Percentiles rank a stretch among this genome's conserved stretches.
Evolutionary conservation across 2,329 filamentous ascomycete genomes (phyloP).

Genomic region (Cladophialophora yegresii): DNA sequence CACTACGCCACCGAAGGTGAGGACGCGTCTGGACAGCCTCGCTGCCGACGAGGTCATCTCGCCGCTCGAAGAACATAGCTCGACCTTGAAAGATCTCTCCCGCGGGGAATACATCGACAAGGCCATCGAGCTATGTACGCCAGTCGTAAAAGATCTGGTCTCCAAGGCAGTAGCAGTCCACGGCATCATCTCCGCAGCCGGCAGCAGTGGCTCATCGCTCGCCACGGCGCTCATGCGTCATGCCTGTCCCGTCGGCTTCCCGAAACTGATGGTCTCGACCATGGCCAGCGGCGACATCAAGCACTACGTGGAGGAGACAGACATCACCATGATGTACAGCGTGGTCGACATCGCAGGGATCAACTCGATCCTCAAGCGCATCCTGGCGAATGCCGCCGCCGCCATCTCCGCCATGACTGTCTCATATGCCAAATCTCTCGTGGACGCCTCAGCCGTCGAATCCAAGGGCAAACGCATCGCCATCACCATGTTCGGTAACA

Average conservation of each 20-base stretch:
- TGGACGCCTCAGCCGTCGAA: slow-evolving; percentile 14
- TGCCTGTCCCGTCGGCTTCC: slow-evolving; percentile 62
- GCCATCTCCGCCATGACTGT: slow-evolving; percentile 62
- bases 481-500: slow-evolving; percentile 75
- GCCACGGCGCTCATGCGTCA: slow-evolving; percentile 63
- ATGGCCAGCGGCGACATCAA: slow-evolving; percentile 67
- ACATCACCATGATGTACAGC: slow-evolving; percentile 70
- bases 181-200: slow-evolving; percentile 62
- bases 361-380: slow-evolving; percentile 60
- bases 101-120: slow-evolving; percentile 59
- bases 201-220: slow-evolving; percentile 64
- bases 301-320: slow-evolving; percentile 66
- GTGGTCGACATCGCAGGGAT: slow-evolving; percentile 70
- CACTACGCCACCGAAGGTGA: slow-evolving; percentile 34
- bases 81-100: slow-evolving; percentile 46
- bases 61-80: slow-evolving; percentile 39
- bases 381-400: slow-evolving; percentile 65
- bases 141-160: slow-evolving; percentile 47
- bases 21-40: slow-evolving; percentile 39
- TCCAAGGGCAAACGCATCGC: slow-evolving; percentile 55
- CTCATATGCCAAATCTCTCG: slow-evolving; percentile 43
- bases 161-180: slow-evolving; percentile 48
- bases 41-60: slow-evolving; percentile 49
- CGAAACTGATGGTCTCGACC: slow-evolving; percentile 70
- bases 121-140: slow-evolving; percentile 55